phyloP scores from a whole-genome alignment of 331 rosid species.

The Cydonia oblonga region DNA sequence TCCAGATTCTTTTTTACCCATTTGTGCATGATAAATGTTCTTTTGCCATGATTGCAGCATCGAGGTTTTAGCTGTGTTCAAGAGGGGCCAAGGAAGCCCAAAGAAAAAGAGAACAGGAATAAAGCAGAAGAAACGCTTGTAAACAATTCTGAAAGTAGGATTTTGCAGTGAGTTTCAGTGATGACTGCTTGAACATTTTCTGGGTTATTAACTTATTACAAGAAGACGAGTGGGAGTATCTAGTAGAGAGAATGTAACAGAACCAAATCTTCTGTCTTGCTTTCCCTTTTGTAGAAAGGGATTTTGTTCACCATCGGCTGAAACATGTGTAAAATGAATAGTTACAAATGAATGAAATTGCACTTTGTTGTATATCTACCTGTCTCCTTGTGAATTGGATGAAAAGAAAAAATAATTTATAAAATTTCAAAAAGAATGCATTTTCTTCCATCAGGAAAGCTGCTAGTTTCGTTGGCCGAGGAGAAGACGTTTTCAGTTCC shows the following conservation, averaged over 20 bases:
- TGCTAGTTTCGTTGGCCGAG: constrained; percentile 10
- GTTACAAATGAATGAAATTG: constrained; percentile 11
- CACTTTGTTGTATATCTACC: constrained; percentile 2
- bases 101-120: constrained; percentile 59
- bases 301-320: neutral
- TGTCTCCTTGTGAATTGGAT: constrained; percentile 6
- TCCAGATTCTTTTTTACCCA: too few relatives aligned
- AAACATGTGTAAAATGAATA: constrained; percentile 16
- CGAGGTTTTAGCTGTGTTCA: constrained; percentile 84
- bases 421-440: neutral
- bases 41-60: constrained; percentile 42
- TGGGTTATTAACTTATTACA: neutral
- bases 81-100: constrained; percentile 45
- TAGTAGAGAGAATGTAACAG: neutral
- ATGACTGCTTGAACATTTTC: neutral
- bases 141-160: constrained; percentile 14
- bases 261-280: constrained; percentile 1
- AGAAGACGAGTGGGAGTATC: neutral
- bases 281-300: neutral
- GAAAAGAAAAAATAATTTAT: constrained; percentile 5
- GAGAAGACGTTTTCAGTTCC: constrained; percentile 26
- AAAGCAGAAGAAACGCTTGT: constrained; percentile 58
- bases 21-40: too few relatives aligned
- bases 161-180: neutral
- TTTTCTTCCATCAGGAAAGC: constrained; percentile 3